Conservation (phyloP, 371 early-diverging fungal genomes). For the Mucor lusitanicus region DNA sequence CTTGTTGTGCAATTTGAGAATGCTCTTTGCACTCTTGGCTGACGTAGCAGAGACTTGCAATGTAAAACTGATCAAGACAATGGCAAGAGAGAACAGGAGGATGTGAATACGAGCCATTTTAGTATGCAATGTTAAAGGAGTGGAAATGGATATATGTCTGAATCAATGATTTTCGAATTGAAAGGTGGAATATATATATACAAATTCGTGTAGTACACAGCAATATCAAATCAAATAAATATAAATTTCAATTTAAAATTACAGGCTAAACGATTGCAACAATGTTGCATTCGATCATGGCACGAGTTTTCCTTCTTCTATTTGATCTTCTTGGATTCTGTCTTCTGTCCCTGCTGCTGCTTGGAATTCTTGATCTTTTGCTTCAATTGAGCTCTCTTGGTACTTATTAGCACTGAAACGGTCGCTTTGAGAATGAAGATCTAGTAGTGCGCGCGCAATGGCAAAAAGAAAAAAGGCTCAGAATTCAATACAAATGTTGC, state of each 20-base stretch:
- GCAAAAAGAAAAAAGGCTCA: not conserved
- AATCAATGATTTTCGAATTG: not conserved
- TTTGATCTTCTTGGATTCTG: not conserved
- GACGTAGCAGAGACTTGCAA: conserved; percentile 5
- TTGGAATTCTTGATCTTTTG: conserved; percentile 19
- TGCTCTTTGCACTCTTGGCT: not conserved
- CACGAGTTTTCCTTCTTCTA: not conserved
- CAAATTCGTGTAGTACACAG: not conserved
- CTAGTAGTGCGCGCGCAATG: conserved; percentile 13
- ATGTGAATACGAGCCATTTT: not conserved
- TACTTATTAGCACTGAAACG: conserved; percentile 22
- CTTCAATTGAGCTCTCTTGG: conserved; percentile 35
- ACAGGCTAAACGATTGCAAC: too few relatives aligned
- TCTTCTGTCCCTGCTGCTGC: conserved; percentile 42
- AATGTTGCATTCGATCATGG: not conserved
- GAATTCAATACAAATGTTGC: not conserved
- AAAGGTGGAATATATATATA: not conserved
- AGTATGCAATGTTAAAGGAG: too few relatives aligned
- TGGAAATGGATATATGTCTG: not conserved
- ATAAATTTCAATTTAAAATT: not conserved
- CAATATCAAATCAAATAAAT: not conserved
- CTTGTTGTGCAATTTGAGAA: conserved; percentile 47
- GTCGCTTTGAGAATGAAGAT: conserved; percentile 31
- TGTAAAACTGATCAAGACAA: conserved; percentile 2
- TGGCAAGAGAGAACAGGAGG: not conserved